A percentile compares a stretch with the other conserved stretches of the same genome.
phyloP scores from a whole-genome alignment of 768 basidiomycete species.

The Calocera viscosa region DNA sequence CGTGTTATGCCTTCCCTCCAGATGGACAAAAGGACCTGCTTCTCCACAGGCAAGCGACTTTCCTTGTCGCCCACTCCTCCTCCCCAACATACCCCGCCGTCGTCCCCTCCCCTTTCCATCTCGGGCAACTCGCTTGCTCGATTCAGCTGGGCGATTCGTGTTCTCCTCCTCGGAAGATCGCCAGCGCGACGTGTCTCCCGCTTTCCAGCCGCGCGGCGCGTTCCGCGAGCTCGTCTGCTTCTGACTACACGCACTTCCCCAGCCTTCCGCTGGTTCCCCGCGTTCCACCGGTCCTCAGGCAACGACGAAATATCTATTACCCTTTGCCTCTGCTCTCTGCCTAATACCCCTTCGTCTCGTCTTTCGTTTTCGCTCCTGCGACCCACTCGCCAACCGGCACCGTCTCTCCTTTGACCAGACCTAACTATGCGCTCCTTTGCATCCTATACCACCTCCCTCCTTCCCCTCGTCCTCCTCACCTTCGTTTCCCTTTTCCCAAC shows the following conservation, averaged over 20 bases:
- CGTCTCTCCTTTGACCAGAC: conserved; percentile 1
- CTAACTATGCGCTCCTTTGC: conserved; percentile 9
- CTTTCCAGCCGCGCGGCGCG: too few relatives aligned
- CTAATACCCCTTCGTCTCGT: neutral
- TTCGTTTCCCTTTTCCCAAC: conserved; percentile 15
- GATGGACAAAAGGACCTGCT: too few relatives aligned
- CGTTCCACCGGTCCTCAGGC: neutral
- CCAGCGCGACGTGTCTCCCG: too few relatives aligned
- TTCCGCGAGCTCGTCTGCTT: too few relatives aligned
- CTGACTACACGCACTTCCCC: neutral
- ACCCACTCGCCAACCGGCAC: conserved; percentile 11
- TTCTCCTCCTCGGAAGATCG: too few relatives aligned
- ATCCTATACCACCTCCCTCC: neutral
- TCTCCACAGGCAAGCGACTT: too few relatives aligned
- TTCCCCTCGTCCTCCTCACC: conserved; percentile 16
- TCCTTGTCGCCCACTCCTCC: too few relatives aligned
- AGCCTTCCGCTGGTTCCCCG: neutral
- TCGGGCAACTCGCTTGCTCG: too few relatives aligned
- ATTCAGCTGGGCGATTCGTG: too few relatives aligned
- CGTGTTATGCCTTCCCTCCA: too few relatives aligned
- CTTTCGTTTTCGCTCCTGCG: neutral
- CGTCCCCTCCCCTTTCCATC: too few relatives aligned
- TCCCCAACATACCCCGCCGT: too few relatives aligned
- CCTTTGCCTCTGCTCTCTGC: neutral
- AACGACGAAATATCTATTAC: neutral